These are phyloP conservation scores for Chalciporus piperatus DNA, from an alignment of 768 basidiomycete species.

Conservation along the genomic window DNA sequence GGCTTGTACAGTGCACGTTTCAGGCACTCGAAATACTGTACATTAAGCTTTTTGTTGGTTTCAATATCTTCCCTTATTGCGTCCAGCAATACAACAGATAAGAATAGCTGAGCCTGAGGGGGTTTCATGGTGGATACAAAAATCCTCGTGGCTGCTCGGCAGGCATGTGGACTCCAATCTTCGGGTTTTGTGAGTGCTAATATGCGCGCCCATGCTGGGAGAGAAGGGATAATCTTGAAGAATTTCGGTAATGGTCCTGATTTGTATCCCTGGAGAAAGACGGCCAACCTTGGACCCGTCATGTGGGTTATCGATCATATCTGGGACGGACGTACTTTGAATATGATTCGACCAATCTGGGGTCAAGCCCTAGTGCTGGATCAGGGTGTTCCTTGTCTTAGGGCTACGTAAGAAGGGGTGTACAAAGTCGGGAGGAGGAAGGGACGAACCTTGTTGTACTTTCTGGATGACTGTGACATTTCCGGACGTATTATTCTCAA, in stretches of 20 bases:
- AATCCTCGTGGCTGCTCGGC: constrained; percentile 89
- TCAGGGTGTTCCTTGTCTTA: constrained; percentile 58
- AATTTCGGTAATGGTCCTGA: constrained; percentile 94
- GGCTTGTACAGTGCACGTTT: constrained; percentile 95
- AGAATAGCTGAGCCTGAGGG: constrained; percentile 86
- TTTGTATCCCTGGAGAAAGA: constrained; percentile 83
- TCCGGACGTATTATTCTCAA: constrained; percentile 63
- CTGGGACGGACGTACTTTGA: constrained; percentile 66
- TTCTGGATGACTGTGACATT: constrained; percentile 57
- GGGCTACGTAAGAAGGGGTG: constrained; percentile 4
- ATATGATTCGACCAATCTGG: constrained; percentile 90
- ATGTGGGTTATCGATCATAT: background rate
- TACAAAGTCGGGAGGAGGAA: background rate
- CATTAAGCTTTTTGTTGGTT: constrained; percentile 83
- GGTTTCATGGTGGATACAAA: constrained; percentile 98
- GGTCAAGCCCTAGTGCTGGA: constrained; percentile 85
- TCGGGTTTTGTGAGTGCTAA: constrained; percentile 90
- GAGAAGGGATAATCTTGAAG: constrained; percentile 96
- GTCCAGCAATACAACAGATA: constrained; percentile 88
- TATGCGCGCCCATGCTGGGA: constrained; percentile 94
- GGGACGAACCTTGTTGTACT: constrained; percentile 50
- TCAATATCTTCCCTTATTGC: constrained; percentile 87
- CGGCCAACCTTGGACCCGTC: constrained; percentile 62
- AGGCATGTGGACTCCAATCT: constrained; percentile 94
- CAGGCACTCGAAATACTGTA: constrained; percentile 91